Base-by-base conservation (phyloP, 1,284 basidiomycete genomes). In the Rhodotorula sp. region DNA sequence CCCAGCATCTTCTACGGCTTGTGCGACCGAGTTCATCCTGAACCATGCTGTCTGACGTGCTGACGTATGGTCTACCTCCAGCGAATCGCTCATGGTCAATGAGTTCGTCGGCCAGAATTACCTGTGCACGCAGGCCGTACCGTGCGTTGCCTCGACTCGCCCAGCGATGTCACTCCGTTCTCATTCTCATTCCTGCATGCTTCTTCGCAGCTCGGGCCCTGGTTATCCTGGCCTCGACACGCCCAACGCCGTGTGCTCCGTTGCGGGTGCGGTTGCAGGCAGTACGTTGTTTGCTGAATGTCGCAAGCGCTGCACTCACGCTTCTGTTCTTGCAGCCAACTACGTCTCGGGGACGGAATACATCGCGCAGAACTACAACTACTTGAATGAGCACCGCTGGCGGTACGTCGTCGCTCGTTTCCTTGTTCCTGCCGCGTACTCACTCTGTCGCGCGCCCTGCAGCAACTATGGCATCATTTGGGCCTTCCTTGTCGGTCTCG, bases 371-470 rank as follows among this genome's bases (percentile, higher is more conserved):
- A 86, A 88, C 0, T 94, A 85, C 79, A 83, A 82, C 0, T 95
- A 91, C 80, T 79, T 81, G 44, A 85, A 85, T 71, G 80, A 80
- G 25, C 83, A 92, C 78, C 79, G 89, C 9, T 92, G 91, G 91
- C 84, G 86, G 41, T 86, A 88, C 78, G 83, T 86, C 7, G 23
- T 25, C 50, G 12, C 27, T 70, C 42, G 1, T 42, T 12, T 42
- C 21, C 2, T 19, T 44, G 21, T 7, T n/a, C 8, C 7, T 12
- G 34, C 34, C 10, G 17, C 25, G 13, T 12, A 45, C 12, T 3
- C 12, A 45, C 42, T 0, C 17, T 8, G 1, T 23, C 7, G 23
- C 9, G 8, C 56, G 4, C 9, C 10, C 25, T 7, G 14, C 42
- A 58, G 56, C 25, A 60, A 60, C 27, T 60, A 49, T 25, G 59